Base-by-base conservation (phyloP, 1,284 basidiomycete species). In the Mrakiaceae sp. region DNA sequence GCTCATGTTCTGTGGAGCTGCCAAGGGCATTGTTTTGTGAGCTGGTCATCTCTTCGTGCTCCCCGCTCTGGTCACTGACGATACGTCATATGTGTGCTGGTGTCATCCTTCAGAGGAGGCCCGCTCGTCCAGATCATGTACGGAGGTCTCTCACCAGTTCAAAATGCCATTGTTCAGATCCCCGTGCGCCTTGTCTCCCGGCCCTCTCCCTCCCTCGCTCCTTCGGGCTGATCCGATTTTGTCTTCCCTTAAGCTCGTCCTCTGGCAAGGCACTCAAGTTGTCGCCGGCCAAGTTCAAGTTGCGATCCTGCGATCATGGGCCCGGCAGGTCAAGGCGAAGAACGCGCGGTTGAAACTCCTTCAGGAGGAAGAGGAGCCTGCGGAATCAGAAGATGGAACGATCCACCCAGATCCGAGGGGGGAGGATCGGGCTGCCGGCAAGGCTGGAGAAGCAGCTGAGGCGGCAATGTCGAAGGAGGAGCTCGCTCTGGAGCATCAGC, bases 261-360 rank as follows among this genome's bases (percentile, higher is more conserved):
- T 66, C 50, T 66, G 52, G 52, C 64, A 66, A 51, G 64, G 64
- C 5, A 54, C 60, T 5, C 64, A 66, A 53, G 64, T 66, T 48
- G 64, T 66, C 60, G 39, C 44, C 16, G 64, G 60, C 2, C 64
- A 66, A 27, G 47, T 62, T 12, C 62, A 60, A 46, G 64, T 66
- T 9, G 55, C 54, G 12, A 48, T 66, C n/a, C 60, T 66, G 10
- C 49, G 53, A 43, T 55, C 64, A 0, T 66, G 64, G 64, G 42
- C 48, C n/a, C 60, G 64, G 2, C 48, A 61, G 5, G 44, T 66
- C 46, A 59, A 58, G 14, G 58, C 64, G 8, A 65, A 60, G 64
- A 65, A 61, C 54, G 54, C 57, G 46, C 59, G 64, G 8, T 27
- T 27, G 27, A 27, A 27, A 27, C 40, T 61, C 10, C 48, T 60